Percentiles rank a stretch among this genome's conserved stretches.
Conservation (phyloP, 2,329 filamentous ascomycete species). For the Aureobasidium musti region DNA sequence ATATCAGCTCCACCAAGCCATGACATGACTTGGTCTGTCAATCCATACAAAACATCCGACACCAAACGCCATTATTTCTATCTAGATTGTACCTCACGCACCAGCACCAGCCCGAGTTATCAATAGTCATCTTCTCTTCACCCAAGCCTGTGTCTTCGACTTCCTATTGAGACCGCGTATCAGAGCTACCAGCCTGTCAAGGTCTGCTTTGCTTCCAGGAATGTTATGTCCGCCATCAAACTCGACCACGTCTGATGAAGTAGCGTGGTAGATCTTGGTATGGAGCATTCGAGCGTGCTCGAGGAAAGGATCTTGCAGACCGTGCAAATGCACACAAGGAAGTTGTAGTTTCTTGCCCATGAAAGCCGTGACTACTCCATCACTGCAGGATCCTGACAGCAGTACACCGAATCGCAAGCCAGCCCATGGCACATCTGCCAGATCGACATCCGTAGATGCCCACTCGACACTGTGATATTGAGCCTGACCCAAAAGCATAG, state of each 20-base stretch:
- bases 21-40: neutral
- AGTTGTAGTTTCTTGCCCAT: constrained; percentile 15
- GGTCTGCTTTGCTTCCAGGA: constrained; percentile 9
- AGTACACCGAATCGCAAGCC: neutral
- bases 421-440: constrained; percentile 7
- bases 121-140: neutral
- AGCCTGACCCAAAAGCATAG: neutral
- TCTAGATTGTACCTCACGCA: neutral
- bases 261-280: constrained; percentile 19
- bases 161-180: constrained; percentile 7
- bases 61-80: neutral
- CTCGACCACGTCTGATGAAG: constrained; percentile 2
- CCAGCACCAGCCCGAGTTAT: neutral
- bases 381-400: constrained; percentile 14
- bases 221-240: constrained; percentile 12
- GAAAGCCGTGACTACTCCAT: constrained; percentile 2
- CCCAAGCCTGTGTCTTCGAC: neutral
- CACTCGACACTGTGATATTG: constrained; percentile 12
- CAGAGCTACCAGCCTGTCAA: constrained; percentile 7
- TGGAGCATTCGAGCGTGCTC: constrained; percentile 7
- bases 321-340: constrained; percentile 3
- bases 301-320: constrained; percentile 9
- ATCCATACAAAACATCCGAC: neutral
- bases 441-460: neutral
- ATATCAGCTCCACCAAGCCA: neutral